These are phyloP conservation scores for Strigomonas galati DNA, from an alignment of 208 protist genomes.

Conservation along the genomic window DNA sequence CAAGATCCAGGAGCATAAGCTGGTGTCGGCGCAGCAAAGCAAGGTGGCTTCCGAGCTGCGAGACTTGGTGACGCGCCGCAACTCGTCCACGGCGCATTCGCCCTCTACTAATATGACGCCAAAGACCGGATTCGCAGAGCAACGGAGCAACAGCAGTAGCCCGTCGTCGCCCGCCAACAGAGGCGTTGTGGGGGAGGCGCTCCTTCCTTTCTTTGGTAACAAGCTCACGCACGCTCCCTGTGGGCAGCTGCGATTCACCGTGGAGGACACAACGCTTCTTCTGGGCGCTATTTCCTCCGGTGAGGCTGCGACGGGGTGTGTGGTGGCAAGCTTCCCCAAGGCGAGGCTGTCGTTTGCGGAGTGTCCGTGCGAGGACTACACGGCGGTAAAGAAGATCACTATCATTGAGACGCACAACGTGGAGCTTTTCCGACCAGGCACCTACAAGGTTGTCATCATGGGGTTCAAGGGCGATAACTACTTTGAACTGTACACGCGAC, in stretches of 20 bases:
- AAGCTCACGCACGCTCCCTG: conserved; percentile 57
- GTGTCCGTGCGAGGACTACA: conserved; percentile 60
- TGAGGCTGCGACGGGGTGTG: conserved; percentile 41
- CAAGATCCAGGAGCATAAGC: conserved; percentile 21
- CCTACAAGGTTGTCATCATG: conserved; percentile 57
- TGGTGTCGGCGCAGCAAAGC: background rate
- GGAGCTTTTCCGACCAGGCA: conserved; percentile 68
- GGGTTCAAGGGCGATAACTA: conserved; percentile 70
- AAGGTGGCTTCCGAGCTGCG: background rate
- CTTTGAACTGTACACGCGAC: conserved; percentile 81
- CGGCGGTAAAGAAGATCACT: conserved; percentile 62
- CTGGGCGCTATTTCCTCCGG: conserved; percentile 52
- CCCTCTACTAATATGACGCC: background rate
- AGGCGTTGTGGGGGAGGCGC: background rate
- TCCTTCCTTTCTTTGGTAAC: conserved; percentile 71
- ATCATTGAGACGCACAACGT: conserved; percentile 67
- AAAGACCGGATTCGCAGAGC: no score
- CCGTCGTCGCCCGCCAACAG: background rate
- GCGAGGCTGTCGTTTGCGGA: conserved; percentile 70
- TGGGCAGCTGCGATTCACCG: conserved; percentile 48
- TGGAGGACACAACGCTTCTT: conserved; percentile 60
- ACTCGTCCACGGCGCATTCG: background rate
- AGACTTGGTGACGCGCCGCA: background rate
- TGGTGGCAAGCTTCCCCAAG: conserved; percentile 56
- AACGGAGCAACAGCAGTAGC: background rate